Evolutionary conservation across 1,284 basidiomycete species (phyloP).

Genomic region (Cryptococcus deneoformans): DNA sequence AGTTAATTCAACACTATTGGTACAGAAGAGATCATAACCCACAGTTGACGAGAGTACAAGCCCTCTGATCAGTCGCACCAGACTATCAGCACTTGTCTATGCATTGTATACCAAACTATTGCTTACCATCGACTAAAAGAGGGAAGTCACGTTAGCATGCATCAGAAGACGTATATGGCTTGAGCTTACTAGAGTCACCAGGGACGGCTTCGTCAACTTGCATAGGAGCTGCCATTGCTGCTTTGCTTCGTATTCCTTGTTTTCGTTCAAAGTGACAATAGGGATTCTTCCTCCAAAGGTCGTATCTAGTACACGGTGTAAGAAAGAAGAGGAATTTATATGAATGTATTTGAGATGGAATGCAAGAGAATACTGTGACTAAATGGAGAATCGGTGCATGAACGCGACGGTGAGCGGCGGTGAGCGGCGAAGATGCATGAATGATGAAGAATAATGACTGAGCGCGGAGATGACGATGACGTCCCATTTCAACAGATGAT

Average conservation of each 20-base stretch:
- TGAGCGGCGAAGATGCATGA: background rate
- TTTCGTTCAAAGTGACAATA: background rate
- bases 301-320: background rate
- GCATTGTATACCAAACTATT: constrained; percentile 3
- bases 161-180: no score
- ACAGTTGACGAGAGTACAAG: constrained; percentile 95
- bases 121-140: constrained; percentile 40
- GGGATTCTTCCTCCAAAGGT: background rate
- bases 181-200: constrained; percentile 40
- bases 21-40: constrained; percentile 46
- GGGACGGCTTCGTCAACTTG: constrained; percentile 42
- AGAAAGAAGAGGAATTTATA: background rate
- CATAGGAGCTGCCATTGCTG: constrained; percentile 43
- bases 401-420: constrained; percentile 5
- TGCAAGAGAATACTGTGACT: background rate
- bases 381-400: background rate
- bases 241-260: background rate
- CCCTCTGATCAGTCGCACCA: constrained; percentile 57
- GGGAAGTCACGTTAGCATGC: constrained; percentile 2
- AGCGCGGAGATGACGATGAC: no score
- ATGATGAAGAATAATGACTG: no score
- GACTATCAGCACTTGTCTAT: background rate
- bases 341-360: background rate
- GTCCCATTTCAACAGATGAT: no score
- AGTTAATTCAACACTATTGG: constrained; percentile 18